Percentiles rank a stretch among this genome's conserved stretches.
Conservation (phyloP, 495 filamentous ascomycete genomes). For the Daldinia caldariorum region DNA sequence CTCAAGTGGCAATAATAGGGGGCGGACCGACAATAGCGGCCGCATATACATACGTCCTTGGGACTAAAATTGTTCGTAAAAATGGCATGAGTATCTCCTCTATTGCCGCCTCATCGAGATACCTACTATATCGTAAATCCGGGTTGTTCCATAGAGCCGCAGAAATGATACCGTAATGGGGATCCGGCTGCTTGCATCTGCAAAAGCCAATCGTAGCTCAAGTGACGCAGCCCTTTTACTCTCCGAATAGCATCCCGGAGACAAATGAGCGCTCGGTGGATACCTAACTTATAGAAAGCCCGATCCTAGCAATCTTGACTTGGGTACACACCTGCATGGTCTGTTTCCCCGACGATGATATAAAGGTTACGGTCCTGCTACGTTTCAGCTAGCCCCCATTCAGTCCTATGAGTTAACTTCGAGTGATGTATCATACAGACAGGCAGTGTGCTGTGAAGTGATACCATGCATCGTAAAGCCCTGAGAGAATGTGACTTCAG, state of each 20-base stretch:
- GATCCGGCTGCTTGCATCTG: constrained; percentile 30
- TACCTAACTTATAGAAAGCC: background rate
- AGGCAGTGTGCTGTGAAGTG: background rate
- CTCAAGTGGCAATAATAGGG: background rate
- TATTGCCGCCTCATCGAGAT: constrained; percentile 7
- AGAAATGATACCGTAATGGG: constrained; percentile 21
- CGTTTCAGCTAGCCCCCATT: background rate
- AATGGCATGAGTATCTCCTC: background rate
- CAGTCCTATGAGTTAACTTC: background rate
- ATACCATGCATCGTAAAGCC: constrained; percentile 1
- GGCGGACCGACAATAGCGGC: constrained; percentile 8
- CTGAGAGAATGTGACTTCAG: constrained; percentile 10
- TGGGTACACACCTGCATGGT: background rate
- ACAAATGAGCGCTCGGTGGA: constrained; percentile 13
- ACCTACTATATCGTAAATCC: background rate
- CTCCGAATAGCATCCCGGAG: constrained; percentile 27
- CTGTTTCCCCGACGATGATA: background rate
- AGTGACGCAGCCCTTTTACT: constrained; percentile 36
- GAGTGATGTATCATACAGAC: background rate
- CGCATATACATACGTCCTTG: constrained; percentile 14
- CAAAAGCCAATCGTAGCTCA: constrained; percentile 23
- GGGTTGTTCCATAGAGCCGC: constrained; percentile 22
- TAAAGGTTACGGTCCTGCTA: background rate
- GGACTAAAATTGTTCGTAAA: constrained; percentile 7
- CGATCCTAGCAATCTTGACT: background rate